Conservation (phyloP, 345 rosid genomes). For the Eutrema japonicum region DNA sequence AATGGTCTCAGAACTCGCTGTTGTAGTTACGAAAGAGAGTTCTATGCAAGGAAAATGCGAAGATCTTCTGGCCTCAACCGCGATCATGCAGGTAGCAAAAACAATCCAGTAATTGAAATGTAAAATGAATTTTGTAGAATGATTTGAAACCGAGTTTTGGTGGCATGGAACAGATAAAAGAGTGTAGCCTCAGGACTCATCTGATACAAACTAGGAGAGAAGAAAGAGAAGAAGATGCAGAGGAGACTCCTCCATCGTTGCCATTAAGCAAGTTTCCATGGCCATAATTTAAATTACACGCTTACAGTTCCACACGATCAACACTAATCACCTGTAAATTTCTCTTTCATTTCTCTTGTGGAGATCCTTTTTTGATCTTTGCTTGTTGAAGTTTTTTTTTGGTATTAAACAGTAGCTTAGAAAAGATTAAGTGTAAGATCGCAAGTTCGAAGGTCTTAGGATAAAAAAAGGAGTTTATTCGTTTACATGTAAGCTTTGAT, state of each 20-base stretch:
- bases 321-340: slow-evolving; percentile 43
- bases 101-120: background rate
- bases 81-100: slow-evolving; percentile 72
- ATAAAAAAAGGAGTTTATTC: background rate
- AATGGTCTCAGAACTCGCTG: slow-evolving; percentile 73
- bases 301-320: slow-evolving; percentile 39
- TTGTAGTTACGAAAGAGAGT: slow-evolving; percentile 61
- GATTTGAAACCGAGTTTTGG: slow-evolving; percentile 11
- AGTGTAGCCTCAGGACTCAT: slow-evolving; percentile 69
- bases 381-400: slow-evolving; percentile 34
- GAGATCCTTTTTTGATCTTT: slow-evolving; percentile 40
- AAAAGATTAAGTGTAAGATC: slow-evolving; percentile 22
- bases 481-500: slow-evolving; percentile 29
- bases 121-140: background rate
- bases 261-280: slow-evolving; percentile 45
- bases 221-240: slow-evolving; percentile 32
- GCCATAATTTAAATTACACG: slow-evolving; percentile 40
- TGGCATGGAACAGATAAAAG: slow-evolving; percentile 52
- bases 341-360: slow-evolving; percentile 37
- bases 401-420: slow-evolving; percentile 37
- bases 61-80: slow-evolving; percentile 67
- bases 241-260: slow-evolving; percentile 27
- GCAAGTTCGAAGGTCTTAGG: slow-evolving; percentile 22
- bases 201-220: slow-evolving; percentile 64
- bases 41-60: slow-evolving; percentile 75